Base-by-base conservation (phyloP, 2,329 filamentous ascomycete species). In the Arthroderma sp. region DNA sequence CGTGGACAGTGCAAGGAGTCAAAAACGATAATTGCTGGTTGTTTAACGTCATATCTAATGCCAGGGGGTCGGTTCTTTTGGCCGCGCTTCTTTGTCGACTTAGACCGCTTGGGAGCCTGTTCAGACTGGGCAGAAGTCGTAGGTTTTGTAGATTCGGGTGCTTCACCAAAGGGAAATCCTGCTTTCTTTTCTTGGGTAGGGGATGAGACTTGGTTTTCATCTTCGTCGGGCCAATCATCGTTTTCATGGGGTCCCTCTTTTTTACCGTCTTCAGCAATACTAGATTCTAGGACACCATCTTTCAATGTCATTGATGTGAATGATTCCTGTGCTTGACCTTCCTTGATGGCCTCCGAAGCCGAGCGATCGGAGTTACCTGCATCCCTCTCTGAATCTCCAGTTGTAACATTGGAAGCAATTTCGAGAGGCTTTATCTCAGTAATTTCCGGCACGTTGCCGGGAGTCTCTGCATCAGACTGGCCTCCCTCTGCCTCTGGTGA, bases 1-100 rank as follows among this genome's bases (percentile, higher is more conserved):
- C 91, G 88, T 0, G 75, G 49, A 3, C 71, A 65, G n/a, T 83
- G 84, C 1, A 97, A 77, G 0, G 93, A 97, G 69, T 98, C 93
- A 25, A 97, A 80, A 0, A 88, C 89, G 61, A 97, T 84, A 61
- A 97, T 90, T 37, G 81, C 80, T 1, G 88, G 83, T 54, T 82
- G 77, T 7, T 73, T 73, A 0, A 75, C 71, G 56, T 81, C 74
- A 58, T 74, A 72, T 60, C 75, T 80, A 33, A 71, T 70, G 55
- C 63, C 57, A 4, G 64, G 63, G 33, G 61, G 62, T 57, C 60
- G 60, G 31, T 54, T 60, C 57, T 67, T 71, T 64, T 70, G 43
- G 21, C 33, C 55, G 39, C 39, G 58, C 55, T 55, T 63, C 23
- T 43, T 62, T 13, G 35, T 56, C 7, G 57, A 7, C n/a, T 58